Conservation (phyloP, 192 early-diverging fungal species). For the Umbelopsis ramanniana region DNA sequence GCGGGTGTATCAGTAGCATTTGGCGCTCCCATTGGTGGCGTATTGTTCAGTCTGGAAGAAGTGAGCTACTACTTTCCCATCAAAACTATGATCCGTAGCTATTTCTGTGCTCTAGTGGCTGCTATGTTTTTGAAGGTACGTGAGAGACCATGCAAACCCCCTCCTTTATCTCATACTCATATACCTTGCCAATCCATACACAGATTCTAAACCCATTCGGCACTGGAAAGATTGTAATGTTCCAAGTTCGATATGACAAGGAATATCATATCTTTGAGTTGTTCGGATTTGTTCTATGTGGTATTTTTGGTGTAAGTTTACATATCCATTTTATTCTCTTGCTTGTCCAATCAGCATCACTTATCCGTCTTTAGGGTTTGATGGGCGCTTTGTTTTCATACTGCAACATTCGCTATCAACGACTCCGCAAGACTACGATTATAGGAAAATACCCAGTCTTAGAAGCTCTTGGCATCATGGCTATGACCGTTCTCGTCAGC, state of each 20-base stretch:
- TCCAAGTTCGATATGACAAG: conserved; percentile 87
- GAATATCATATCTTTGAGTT: conserved; percentile 95
- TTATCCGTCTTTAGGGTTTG: conserved; percentile 63
- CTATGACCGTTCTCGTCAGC: conserved; percentile 74
- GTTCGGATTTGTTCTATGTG: conserved; percentile 81
- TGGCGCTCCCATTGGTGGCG: conserved; percentile 96
- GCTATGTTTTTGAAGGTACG: conserved; percentile 79
- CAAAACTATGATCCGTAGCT: conserved; percentile 93
- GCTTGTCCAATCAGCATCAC: neutral
- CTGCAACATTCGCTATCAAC: conserved; percentile 68
- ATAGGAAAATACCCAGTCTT: conserved; percentile 69
- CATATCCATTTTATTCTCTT: neutral
- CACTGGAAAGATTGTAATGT: conserved; percentile 83
- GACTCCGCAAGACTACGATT: conserved; percentile 76
- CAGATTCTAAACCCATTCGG: conserved; percentile 84
- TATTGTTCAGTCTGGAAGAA: conserved; percentile 92
- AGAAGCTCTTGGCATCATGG: conserved; percentile 74
- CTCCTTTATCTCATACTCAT: neutral
- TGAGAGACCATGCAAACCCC: neutral
- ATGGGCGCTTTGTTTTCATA: conserved; percentile 82
- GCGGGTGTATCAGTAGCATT: conserved; percentile 96
- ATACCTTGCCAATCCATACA: neutral
- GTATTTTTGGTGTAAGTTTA: conserved; percentile 73
- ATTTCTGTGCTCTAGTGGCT: conserved; percentile 93
- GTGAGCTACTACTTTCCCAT: conserved; percentile 92